Conservation (phyloP, 2,329 filamentous ascomycete species). For the Microsporum audouinii region DNA sequence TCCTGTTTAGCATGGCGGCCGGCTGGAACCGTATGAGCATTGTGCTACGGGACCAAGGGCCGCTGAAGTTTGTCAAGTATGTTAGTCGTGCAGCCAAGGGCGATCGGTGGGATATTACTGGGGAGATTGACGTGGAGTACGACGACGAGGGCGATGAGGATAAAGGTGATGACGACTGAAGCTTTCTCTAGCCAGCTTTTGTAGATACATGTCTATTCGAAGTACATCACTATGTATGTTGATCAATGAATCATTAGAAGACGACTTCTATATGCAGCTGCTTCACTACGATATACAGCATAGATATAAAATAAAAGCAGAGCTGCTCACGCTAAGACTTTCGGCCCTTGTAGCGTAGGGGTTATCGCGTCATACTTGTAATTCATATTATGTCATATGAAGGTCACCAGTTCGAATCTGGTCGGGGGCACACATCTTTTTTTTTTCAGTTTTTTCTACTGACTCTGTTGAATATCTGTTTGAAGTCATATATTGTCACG, state of each 20-base stretch:
- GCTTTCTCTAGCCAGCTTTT: neutral
- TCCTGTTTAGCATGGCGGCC: conserved; percentile 57
- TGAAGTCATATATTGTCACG: too few species aligned
- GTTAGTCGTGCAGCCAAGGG: conserved; percentile 71
- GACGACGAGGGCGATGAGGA: conserved; percentile 39
- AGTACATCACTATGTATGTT: too few species aligned
- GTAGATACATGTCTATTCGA: neutral
- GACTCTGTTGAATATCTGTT: neutral
- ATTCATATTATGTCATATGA: conserved; percentile 6
- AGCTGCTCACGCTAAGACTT: neutral
- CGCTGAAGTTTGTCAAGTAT: conserved; percentile 92
- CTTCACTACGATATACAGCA: too few species aligned
- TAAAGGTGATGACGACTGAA: conserved; percentile 11
- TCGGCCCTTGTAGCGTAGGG: conserved; percentile 3
- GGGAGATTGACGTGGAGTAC: conserved; percentile 59
- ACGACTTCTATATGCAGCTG: too few species aligned
- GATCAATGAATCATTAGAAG: too few species aligned
- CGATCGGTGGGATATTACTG: conserved; percentile 85
- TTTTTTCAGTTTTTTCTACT: neutral
- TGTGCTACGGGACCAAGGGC: conserved; percentile 75
- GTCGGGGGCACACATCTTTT: neutral
- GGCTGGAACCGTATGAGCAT: conserved; percentile 86
- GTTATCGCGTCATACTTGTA: conserved; percentile 5
- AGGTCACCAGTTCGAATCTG: conserved; percentile 5
- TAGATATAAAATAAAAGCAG: conserved; percentile 11